Evolutionary conservation across 352 stramenopile species (phyloP).

Genomic region (Phytopythium oedochilum): DNA sequence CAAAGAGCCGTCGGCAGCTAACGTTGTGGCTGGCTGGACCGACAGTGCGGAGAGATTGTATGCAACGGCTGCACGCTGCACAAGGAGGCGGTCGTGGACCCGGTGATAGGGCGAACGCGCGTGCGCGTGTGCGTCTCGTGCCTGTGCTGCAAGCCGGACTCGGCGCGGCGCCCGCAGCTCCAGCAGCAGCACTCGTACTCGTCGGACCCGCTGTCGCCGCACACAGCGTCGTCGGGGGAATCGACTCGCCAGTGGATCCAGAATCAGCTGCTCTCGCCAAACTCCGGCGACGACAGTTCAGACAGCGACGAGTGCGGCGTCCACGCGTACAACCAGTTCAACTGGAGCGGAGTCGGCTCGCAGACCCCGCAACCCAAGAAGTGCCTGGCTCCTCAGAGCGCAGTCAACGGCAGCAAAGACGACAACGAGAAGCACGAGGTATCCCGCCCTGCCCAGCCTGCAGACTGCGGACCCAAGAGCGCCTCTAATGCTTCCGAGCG

Average conservation of each 20-base stretch:
- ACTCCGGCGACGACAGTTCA: constrained; percentile 25
- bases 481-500: background rate
- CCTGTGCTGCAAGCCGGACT: constrained; percentile 35
- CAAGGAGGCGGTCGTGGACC: constrained; percentile 53
- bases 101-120: constrained; percentile 44
- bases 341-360: background rate
- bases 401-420: constrained; percentile 17
- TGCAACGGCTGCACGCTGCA: constrained; percentile 78
- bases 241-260: constrained; percentile 40
- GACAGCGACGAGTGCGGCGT: background rate
- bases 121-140: constrained; percentile 82
- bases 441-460: background rate
- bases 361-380: constrained; percentile 5
- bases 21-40: background rate
- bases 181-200: background rate
- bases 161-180: constrained; percentile 16
- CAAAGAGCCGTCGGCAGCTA: background rate
- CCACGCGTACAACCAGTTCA: constrained; percentile 13
- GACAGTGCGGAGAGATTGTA: constrained; percentile 72
- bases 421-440: constrained; percentile 7
- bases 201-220: background rate
- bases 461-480: background rate
- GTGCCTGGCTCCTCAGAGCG: background rate
- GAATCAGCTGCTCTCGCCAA: constrained; percentile 59
- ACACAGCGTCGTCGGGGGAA: constrained; percentile 1